Conservation (phyloP, 2,329 filamentous ascomycete genomes). For the Cadophora gregata region DNA sequence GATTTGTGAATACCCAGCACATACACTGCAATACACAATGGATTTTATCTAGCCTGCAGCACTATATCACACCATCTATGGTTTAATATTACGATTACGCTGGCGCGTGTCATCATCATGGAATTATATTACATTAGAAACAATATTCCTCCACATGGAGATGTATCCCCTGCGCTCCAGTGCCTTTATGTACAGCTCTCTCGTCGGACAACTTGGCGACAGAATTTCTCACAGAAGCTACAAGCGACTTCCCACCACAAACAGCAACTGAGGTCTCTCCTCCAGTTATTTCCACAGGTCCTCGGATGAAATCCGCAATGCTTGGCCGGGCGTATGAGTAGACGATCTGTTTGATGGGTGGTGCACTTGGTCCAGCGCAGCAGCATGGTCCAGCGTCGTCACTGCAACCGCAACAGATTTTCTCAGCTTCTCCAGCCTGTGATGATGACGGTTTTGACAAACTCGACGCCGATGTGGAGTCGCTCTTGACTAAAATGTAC, state of each 20-base stretch:
- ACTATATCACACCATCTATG: background rate
- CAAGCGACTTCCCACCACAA: conserved; percentile 62
- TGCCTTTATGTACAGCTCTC: conserved; percentile 67
- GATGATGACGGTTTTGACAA: conserved; percentile 11
- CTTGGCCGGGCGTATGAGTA: conserved; percentile 51
- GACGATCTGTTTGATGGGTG: conserved; percentile 27
- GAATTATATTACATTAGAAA: conserved; percentile 46
- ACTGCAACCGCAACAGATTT: conserved; percentile 19
- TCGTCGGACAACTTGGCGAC: conserved; percentile 64
- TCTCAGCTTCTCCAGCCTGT: background rate
- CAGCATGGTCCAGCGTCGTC: conserved; percentile 10
- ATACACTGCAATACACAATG: background rate
- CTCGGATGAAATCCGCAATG: conserved; percentile 57
- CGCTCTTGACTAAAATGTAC: conserved; percentile 16
- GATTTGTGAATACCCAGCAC: conserved; percentile 3
- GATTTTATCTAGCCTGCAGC: background rate
- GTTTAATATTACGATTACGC: background rate
- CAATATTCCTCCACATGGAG: conserved; percentile 66
- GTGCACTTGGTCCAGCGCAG: conserved; percentile 3
- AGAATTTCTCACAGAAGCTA: conserved; percentile 59
- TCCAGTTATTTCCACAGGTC: conserved; percentile 60
- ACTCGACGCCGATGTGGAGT: conserved; percentile 19
- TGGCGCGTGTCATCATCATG: background rate
- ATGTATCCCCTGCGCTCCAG: conserved; percentile 66
- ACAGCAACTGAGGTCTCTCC: conserved; percentile 67